Conservation (phyloP, 805 yeast species). For the Saturnispora halmiae region DNA sequence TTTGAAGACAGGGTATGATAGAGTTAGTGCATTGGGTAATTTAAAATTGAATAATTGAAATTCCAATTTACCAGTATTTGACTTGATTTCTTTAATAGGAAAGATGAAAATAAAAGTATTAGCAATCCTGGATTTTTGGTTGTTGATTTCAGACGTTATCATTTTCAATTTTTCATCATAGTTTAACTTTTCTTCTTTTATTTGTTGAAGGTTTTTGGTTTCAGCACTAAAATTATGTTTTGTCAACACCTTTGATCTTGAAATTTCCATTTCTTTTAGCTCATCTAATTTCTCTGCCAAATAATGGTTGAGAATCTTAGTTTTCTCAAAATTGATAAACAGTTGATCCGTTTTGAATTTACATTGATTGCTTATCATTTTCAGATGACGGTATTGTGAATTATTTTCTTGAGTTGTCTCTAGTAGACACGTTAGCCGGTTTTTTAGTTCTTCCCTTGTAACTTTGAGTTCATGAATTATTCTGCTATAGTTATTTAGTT, state of each 20-base stretch:
- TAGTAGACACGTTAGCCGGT: constrained; percentile 2
- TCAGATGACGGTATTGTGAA: constrained; percentile 5
- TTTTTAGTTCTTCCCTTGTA: constrained; percentile 14
- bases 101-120: constrained; percentile 23
- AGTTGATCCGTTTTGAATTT: constrained; percentile 1
- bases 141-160: constrained; percentile 9
- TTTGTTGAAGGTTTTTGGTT: background rate
- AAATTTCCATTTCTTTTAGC: background rate
- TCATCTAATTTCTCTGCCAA: background rate
- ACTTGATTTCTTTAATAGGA: constrained; percentile 22
- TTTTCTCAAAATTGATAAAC: constrained; percentile 2
- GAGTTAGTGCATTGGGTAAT: constrained; percentile 19
- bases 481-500: constrained; percentile 30
- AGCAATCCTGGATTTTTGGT: constrained; percentile 23
- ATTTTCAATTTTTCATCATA: constrained; percentile 2
- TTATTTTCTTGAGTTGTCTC: background rate
- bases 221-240: background rate
- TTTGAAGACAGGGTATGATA: constrained; percentile 10
- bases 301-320: constrained; percentile 4
- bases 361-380: background rate
- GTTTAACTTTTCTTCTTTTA: background rate
- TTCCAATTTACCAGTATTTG: constrained; percentile 2
- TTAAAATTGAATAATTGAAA: constrained; percentile 27
- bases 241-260: background rate
- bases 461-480: constrained; percentile 29